phyloP scores from a whole-genome alignment of 805 yeast genomes.

The Teunomyces gatunensis region DNA sequence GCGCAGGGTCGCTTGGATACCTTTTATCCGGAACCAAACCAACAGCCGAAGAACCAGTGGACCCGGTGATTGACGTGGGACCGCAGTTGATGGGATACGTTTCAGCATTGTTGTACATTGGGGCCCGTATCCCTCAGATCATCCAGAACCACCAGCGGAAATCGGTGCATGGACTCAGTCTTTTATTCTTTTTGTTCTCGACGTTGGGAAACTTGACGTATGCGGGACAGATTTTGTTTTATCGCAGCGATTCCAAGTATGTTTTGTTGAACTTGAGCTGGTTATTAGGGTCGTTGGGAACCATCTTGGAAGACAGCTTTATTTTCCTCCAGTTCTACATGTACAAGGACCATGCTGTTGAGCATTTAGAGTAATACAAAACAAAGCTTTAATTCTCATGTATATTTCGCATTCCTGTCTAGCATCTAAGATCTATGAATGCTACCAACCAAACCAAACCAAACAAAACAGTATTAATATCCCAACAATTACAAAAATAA shows the following conservation, averaged over 20 bases:
- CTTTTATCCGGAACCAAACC: slow-evolving; percentile 42
- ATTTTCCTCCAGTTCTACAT: slow-evolving; percentile 68
- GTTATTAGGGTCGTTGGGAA: slow-evolving; percentile 77
- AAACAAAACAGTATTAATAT: background rate
- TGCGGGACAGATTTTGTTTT: slow-evolving; percentile 68
- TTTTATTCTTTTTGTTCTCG: slow-evolving; percentile 73
- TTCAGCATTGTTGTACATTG: slow-evolving; percentile 65
- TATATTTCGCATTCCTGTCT: background rate
- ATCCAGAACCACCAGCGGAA: slow-evolving; percentile 72
- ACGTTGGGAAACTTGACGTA: slow-evolving; percentile 74
- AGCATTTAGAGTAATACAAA: background rate
- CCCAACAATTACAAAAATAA: background rate
- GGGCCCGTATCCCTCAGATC: slow-evolving; percentile 79
- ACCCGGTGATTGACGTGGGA: slow-evolving; percentile 36
- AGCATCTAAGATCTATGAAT: slow-evolving; percentile 4
- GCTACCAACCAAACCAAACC: slow-evolving; percentile 1
- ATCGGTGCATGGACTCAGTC: slow-evolving; percentile 82
- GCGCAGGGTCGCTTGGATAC: slow-evolving; percentile 63
- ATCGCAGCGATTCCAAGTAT: slow-evolving; percentile 60
- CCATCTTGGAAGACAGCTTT: slow-evolving; percentile 66
- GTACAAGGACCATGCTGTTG: slow-evolving; percentile 40
- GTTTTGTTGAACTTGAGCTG: slow-evolving; percentile 64
- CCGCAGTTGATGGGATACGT: slow-evolving; percentile 71
- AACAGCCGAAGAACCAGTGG: slow-evolving; percentile 18
- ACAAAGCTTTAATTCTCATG: no score